Percentiles rank a stretch among this genome's conserved stretches.
Evolutionary conservation across 2,329 filamentous ascomycete species (phyloP).

Genomic region (Teratosphaeria epicoccoides): DNA sequence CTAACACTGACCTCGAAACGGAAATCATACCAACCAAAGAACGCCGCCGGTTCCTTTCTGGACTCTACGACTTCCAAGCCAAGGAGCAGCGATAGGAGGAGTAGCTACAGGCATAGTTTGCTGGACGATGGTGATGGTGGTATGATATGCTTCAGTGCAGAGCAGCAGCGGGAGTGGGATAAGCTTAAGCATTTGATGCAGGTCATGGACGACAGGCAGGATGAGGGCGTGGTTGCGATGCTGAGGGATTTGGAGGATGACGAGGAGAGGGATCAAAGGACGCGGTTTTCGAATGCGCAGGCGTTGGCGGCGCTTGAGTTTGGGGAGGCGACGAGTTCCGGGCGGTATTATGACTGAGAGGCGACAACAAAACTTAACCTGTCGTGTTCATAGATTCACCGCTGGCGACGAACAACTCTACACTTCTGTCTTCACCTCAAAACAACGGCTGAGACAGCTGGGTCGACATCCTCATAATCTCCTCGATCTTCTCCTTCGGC

Average conservation of each 20-base stretch:
- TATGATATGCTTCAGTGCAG: slow-evolving; percentile 17
- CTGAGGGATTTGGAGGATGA: slow-evolving; percentile 4
- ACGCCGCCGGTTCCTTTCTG: slow-evolving; percentile 17
- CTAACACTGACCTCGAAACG: slow-evolving; percentile 10
- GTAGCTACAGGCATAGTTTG: slow-evolving; percentile 9
- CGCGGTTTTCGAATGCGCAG: slow-evolving; percentile 12
- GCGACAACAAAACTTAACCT: too few species aligned
- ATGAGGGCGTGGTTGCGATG: slow-evolving; percentile 4
- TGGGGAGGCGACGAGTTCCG: slow-evolving; percentile 6
- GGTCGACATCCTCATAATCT: slow-evolving; percentile 13
- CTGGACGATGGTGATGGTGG: slow-evolving; percentile 11
- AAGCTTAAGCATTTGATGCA: slow-evolving; percentile 14
- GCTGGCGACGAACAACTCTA: too few species aligned
- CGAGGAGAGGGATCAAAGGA: slow-evolving; percentile 2
- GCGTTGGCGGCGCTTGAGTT: slow-evolving; percentile 20
- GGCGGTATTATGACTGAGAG: not conserved
- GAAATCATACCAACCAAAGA: slow-evolving; percentile 12
- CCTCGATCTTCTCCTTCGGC: slow-evolving; percentile 21
- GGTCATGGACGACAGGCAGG: slow-evolving; percentile 3
- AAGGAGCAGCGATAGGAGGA: slow-evolving; percentile 11
- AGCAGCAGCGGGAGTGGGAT: slow-evolving; percentile 20
- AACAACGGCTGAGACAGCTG: slow-evolving; percentile 10
- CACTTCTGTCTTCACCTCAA: not conserved
- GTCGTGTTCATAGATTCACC: too few species aligned
- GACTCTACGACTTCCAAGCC: slow-evolving; percentile 12